phyloP scores from a whole-genome alignment of 176 grass and related monocot species.

The Melocanna baccifera region DNA sequence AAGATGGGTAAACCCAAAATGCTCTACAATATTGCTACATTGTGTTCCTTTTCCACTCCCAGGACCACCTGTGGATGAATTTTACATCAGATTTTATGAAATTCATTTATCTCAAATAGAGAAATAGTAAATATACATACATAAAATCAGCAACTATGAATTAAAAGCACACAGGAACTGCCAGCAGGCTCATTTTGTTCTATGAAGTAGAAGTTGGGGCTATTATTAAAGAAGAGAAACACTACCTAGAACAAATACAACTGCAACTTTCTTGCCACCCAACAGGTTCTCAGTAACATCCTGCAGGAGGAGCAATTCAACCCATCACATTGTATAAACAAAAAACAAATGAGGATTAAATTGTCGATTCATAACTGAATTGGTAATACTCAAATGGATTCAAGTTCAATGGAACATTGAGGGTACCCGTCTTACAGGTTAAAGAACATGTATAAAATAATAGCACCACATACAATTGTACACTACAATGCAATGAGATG shows the following conservation, averaged over 20 bases:
- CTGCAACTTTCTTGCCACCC: constrained; percentile 39
- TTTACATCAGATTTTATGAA: neutral
- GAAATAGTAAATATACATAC: neutral
- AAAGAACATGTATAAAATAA: neutral
- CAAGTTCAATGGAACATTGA: neutral
- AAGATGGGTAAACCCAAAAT: constrained; percentile 60
- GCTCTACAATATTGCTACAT: constrained; percentile 49
- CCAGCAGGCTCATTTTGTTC: neutral
- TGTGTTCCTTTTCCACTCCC: constrained; percentile 66
- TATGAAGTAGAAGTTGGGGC: neutral
- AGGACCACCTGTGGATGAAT: constrained; percentile 44
- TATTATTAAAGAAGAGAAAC: constrained; percentile 7
- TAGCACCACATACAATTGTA: neutral
- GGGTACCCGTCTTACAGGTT: neutral
- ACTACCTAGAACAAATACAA: constrained; percentile 62
- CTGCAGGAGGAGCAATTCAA: constrained; percentile 27
- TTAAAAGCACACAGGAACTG: neutral
- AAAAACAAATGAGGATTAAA: neutral
- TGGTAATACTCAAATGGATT: constrained; percentile 4
- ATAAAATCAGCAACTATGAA: constrained; percentile 5
- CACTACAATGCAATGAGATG: neutral
- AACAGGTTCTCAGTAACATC: constrained; percentile 37
- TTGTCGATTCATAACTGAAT: neutral
- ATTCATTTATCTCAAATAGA: neutral
- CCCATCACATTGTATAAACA: neutral